Base-by-base conservation (phyloP, 306 rosid genomes). In the Astragalus glycyphyllos region DNA sequence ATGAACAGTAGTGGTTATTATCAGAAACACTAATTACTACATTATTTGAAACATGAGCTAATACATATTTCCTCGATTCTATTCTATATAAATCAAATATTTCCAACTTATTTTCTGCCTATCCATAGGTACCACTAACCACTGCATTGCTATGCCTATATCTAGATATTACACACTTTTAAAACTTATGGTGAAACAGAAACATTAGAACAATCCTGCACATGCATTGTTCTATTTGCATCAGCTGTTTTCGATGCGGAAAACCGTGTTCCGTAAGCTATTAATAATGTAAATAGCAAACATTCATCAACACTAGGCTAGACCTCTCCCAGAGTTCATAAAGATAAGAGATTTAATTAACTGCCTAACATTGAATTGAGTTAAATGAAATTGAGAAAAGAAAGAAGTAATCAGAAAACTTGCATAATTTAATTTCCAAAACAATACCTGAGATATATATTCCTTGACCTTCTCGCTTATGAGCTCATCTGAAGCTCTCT, bases 401-500 rank as follows among this genome's bases (percentile, higher is more conserved):
- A 53, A 53, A 14, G 51, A 60, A 51, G 15, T 6, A 49, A 12
- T 7, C 56, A 20, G 13, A 79, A 26, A 56, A 38, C 47, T 50
- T 16, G 20, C 20, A 81, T 66, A 29, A 20, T 60, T 58, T 58
- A 51, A 13, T 58, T 64, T 38, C 56, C 57, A 74, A 58, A 65
- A 71, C 37, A 72, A 9, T 78, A 93, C 97, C 95, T 94, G 86
- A 60, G 94, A 80, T 77, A 87, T 78, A 61, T 89, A 78, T 68
- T 89, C 88, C 80, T 94, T 89, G 48, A 91, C 74, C 83, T 48
- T 87, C 69, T 82, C 82, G 48, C 51, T 75, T 49, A 89, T 60
- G 58, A 83, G 86, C 45, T 79, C 87, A 76, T 87, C 93, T 72
- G 78, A 73, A 61, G 97, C 87, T 80, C 97, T 90, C 85, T 94